Evolutionary conservation across 2,329 filamentous ascomycete species (phyloP), one percentile per base, ranked within the genome.

Genomic region (Ceratocystis destructans): DNA sequence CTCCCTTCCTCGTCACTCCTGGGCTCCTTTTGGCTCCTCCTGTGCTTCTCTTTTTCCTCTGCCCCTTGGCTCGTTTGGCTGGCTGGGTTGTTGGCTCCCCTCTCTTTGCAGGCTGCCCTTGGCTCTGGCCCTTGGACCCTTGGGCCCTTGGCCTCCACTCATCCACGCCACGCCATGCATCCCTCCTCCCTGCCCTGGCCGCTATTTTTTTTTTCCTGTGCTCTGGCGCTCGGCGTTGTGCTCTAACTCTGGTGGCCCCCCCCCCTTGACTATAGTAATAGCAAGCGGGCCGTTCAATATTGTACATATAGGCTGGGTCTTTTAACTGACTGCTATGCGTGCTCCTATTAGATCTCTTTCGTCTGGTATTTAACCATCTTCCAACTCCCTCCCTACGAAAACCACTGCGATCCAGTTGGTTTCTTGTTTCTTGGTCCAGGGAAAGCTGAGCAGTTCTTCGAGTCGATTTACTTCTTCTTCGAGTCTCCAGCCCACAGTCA

Each of bases 381-480:
- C 66, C 63, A 65, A 69, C 66, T 66, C 69, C 68, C 67, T 68
- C 68, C 66, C 65, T 67, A 57, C 64, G 66, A 67, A 53, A 67
- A 61, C 44, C 50, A 53, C 65, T 61, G 64, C 63, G 46, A 65
- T 65, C 62, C 62, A 67, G 66, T 65, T 65, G 66, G 53, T 65
- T 45, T 55, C 55, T 59, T 59, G 55, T 57, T 64, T 63, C 57
- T 65, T 65, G 45, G 63, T 67, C 48, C 64, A 67, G 66, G 66
- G 66, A 67, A 59, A 67, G 66, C 65, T 68, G 64, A 66, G 55
- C 17, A 59, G 64, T 66, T 61, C 66, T 62, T 68, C 55, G 67
- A 68, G 67, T 66, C 65, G 67, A 68, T 64, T 66, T 57, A 41
- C 65, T 66, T 66, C 64, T 66, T 66, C 64, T 68, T 68, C 67